Evolutionary conservation across 2,329 filamentous ascomycete genomes (phyloP).

Genomic region (Herpomyces periplanetae): DNA sequence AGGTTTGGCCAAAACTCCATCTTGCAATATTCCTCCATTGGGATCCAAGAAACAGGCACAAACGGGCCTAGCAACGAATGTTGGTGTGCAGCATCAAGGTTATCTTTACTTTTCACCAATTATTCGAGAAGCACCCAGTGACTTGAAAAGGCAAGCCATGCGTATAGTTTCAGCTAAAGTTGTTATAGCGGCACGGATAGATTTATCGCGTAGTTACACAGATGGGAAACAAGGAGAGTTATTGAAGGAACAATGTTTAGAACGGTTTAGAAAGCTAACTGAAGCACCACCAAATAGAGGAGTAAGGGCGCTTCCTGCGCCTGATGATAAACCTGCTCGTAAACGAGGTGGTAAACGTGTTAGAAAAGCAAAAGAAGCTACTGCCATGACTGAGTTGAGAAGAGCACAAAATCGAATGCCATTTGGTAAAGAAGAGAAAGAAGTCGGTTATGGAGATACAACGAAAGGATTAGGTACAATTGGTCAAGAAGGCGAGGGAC

Average conservation of each 20-base stretch:
- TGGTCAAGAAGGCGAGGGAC: conserved; percentile 49
- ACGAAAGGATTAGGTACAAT: conserved; percentile 85
- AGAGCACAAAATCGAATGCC: conserved; percentile 88
- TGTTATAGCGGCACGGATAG: conserved; percentile 62
- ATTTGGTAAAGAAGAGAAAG: conserved; percentile 77
- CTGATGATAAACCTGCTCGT: conserved; percentile 69
- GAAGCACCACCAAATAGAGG: conserved; percentile 70
- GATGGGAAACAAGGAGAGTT: conserved; percentile 51
- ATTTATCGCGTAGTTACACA: conserved; percentile 38
- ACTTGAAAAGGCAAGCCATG: conserved; percentile 71
- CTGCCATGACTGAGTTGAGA: conserved; percentile 76
- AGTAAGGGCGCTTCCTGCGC: conserved; percentile 44
- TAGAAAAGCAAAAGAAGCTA: conserved; percentile 76
- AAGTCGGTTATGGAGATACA: conserved; percentile 59
- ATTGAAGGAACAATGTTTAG: conserved; percentile 39
- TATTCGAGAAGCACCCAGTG: conserved; percentile 41
- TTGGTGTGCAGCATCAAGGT: conserved; percentile 58
- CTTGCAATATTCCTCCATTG: conserved; percentile 64
- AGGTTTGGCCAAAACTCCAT: conserved; percentile 57
- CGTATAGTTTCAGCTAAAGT: conserved; percentile 76
- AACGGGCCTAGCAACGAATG: conserved; percentile 59
- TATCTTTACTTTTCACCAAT: conserved; percentile 75
- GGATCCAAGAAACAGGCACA: conserved; percentile 56
- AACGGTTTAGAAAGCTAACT: conserved; percentile 62
- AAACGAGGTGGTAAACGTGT: conserved; percentile 71